Conservation (phyloP, 31 red algal genomes). For the Endocladia muricata region DNA sequence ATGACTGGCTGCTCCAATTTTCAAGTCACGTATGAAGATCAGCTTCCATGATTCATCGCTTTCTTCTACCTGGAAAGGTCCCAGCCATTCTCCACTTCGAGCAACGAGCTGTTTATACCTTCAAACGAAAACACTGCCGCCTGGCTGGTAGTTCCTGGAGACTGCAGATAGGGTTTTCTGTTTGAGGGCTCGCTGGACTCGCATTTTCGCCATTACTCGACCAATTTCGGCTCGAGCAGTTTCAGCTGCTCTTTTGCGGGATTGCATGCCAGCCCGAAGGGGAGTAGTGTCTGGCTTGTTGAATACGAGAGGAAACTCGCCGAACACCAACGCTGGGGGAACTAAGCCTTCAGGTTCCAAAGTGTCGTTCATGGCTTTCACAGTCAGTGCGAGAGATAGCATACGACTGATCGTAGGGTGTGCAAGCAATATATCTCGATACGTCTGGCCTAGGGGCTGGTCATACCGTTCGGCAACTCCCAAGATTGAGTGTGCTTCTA, state of each 20-base stretch:
- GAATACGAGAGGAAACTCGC: not conserved
- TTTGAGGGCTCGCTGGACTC: not conserved
- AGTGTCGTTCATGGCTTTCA: constrained; percentile 34
- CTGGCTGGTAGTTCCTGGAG: not conserved
- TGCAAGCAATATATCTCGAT: not conserved
- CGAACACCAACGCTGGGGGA: constrained; percentile 15
- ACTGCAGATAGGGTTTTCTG: not conserved
- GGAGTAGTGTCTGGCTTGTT: not conserved
- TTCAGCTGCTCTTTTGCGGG: not conserved
- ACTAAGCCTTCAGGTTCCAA: constrained; percentile 12
- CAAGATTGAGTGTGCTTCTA: constrained; percentile 17
- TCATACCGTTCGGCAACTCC: constrained; percentile 34
- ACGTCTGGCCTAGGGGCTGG: constrained; percentile 7
- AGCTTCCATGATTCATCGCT: not conserved
- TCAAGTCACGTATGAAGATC: not conserved
- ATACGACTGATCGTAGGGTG: not conserved
- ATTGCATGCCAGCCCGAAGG: not conserved
- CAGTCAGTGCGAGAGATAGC: not conserved
- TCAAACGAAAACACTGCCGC: not conserved
- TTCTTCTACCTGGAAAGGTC: not conserved
- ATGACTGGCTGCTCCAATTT: not conserved
- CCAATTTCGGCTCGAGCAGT: not conserved
- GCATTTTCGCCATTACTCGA: not conserved
- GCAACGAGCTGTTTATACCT: not conserved
- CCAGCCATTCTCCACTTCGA: constrained; percentile 8